phyloP scores from a whole-genome alignment of 2,329 filamentous ascomycete genomes.

The Fusarium coicis region DNA sequence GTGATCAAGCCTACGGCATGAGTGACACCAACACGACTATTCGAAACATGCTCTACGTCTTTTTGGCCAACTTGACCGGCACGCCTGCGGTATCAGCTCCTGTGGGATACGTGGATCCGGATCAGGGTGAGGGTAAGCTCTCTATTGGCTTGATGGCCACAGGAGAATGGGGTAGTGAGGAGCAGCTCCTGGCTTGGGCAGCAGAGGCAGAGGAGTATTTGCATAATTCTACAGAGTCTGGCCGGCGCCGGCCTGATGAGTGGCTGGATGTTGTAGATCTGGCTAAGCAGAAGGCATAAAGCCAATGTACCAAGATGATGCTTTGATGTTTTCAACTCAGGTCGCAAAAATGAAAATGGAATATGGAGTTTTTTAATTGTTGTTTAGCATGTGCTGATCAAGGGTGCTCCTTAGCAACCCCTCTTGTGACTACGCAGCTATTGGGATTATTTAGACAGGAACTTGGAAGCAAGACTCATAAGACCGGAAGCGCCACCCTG shows the following conservation, averaged over 20 bases:
- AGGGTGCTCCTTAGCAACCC: neutral
- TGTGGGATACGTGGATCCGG: conserved; percentile 74
- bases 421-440: neutral
- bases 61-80: conserved; percentile 84
- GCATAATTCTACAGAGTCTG: conserved; percentile 58
- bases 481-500: conserved; percentile 53
- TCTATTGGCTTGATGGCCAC: conserved; percentile 72
- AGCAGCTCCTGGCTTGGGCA: conserved; percentile 70
- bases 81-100: conserved; percentile 80
- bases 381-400: neutral
- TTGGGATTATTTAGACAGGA: conserved; percentile 45
- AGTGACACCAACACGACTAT: conserved; percentile 78
- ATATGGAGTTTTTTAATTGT: neutral
- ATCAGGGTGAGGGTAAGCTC: conserved; percentile 66
- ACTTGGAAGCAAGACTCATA: conserved; percentile 60
- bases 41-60: conserved; percentile 86
- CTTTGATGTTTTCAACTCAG: neutral
- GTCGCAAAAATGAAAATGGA: neutral
- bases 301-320: neutral
- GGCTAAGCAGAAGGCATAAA: conserved; percentile 28
- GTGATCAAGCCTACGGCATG: conserved; percentile 75
- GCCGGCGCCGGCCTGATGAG: conserved; percentile 61
- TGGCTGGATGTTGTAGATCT: conserved; percentile 68
- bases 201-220: conserved; percentile 67
- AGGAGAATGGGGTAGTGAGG: conserved; percentile 75